phyloP scores from a whole-genome alignment of 2,329 filamentous ascomycete species.

The Curvularia spicifera region DNA sequence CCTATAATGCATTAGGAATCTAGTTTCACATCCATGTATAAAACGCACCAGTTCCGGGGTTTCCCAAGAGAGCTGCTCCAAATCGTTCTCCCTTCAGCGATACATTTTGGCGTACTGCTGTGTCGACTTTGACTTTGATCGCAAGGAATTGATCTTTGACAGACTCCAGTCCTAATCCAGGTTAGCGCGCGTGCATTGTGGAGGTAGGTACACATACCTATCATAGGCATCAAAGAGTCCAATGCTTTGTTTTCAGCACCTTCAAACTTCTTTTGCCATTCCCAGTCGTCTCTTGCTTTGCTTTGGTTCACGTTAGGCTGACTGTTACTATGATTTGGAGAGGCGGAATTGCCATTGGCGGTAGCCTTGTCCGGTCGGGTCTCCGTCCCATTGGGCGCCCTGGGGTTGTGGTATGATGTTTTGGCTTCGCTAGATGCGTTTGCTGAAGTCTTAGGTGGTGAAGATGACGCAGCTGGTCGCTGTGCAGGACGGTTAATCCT shows the following conservation, averaged over 20 bases:
- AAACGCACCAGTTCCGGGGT: slow-evolving; percentile 72
- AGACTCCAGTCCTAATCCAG: slow-evolving; percentile 59
- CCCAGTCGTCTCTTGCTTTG: slow-evolving; percentile 62
- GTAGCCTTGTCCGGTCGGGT: not conserved
- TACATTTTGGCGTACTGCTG: slow-evolving; percentile 62
- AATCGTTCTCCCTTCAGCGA: slow-evolving; percentile 66
- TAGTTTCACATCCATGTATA: not conserved
- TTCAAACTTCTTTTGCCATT: slow-evolving; percentile 63
- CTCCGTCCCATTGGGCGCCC: not conserved
- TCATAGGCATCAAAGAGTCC: slow-evolving; percentile 72
- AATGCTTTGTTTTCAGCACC: slow-evolving; percentile 60
- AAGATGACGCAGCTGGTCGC: not conserved
- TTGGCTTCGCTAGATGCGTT: not conserved
- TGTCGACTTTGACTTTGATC: slow-evolving; percentile 70
- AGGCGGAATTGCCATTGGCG: not conserved
- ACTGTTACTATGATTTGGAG: slow-evolving; percentile 3
- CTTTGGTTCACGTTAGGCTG: slow-evolving; percentile 26
- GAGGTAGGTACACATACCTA: slow-evolving; percentile 54
- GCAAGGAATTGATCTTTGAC: slow-evolving; percentile 69
- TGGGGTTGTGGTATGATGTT: not conserved
- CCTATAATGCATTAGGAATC: slow-evolving; percentile 42
- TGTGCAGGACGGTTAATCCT: slow-evolving; percentile 13
- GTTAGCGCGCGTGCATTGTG: not conserved
- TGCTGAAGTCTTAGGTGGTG: slow-evolving; percentile 1
- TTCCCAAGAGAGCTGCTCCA: slow-evolving; percentile 69